phyloP scores from a whole-genome alignment of 306 rosid genomes.

The Trifolium dubium region DNA sequence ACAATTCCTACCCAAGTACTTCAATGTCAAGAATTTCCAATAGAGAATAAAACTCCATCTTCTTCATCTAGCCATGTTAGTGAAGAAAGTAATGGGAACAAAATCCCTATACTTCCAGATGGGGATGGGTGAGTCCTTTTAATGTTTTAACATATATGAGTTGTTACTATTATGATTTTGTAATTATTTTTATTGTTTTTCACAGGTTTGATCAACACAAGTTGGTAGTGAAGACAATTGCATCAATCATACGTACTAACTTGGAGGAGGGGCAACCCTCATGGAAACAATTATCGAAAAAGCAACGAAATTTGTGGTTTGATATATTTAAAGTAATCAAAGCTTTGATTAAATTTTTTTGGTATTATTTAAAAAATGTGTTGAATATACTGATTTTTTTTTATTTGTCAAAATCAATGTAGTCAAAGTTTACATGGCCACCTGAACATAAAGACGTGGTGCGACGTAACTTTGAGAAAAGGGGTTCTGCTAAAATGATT shows the following conservation, averaged over 20 bases:
- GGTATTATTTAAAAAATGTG: not conserved
- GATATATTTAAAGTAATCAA: conserved; percentile 30
- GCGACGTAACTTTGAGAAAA: conserved; percentile 25
- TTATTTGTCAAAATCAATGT: not conserved
- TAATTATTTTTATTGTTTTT: conserved; percentile 6
- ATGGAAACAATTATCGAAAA: conserved; percentile 26
- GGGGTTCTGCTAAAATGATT: conserved; percentile 32
- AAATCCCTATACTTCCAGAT: conserved; percentile 28
- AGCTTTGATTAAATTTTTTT: not conserved
- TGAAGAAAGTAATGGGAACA: not conserved
- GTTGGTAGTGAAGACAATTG: conserved; percentile 14
- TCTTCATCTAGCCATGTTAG: conserved; percentile 11
- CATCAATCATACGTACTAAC: conserved; percentile 18
- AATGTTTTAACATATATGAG: not conserved
- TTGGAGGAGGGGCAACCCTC: conserved; percentile 35
- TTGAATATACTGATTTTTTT: not conserved
- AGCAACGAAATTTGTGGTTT: conserved; percentile 25
- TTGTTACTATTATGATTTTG: not conserved
- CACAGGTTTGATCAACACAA: conserved; percentile 37
- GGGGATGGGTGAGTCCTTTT: conserved; percentile 36
- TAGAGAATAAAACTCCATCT: not conserved
- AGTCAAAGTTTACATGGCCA: conserved; percentile 37
- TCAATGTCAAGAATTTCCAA: not conserved
- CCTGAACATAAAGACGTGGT: conserved; percentile 12
- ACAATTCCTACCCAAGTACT: not conserved